These are phyloP conservation scores for Termitomyces sp. DNA, from an alignment of 768 basidiomycete genomes.

Conservation along the genomic window DNA sequence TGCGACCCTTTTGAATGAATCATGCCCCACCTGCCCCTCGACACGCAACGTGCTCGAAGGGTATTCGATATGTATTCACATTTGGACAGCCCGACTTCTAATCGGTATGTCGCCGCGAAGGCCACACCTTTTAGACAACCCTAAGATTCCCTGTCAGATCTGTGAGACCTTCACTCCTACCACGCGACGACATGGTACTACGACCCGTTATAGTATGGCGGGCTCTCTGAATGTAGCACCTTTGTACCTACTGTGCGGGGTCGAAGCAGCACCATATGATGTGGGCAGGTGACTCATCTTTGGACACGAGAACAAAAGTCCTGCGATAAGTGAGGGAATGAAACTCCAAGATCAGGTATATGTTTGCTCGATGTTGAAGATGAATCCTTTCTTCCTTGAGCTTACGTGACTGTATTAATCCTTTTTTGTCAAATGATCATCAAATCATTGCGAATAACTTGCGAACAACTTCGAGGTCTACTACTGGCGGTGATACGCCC, in stretches of 20 bases:
- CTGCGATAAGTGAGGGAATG: background rate
- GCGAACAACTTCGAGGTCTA: slow-evolving; percentile 6
- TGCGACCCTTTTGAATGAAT: background rate
- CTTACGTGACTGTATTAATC: slow-evolving; percentile 15
- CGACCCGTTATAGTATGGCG: background rate
- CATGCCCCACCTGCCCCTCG: background rate
- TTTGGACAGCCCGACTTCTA: slow-evolving; percentile 9
- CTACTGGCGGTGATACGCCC: background rate
- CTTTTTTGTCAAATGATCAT: slow-evolving; percentile 12
- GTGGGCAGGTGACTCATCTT: slow-evolving; percentile 1
- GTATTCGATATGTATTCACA: background rate
- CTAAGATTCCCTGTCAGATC: background rate
- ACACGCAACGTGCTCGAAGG: background rate
- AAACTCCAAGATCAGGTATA: slow-evolving; percentile 4
- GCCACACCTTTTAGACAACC: background rate
- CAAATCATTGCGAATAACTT: slow-evolving; percentile 5
- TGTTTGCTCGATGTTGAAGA: slow-evolving; percentile 5
- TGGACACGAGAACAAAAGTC: slow-evolving; percentile 2
- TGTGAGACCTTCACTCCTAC: background rate
- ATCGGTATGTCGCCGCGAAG: slow-evolving; percentile 6
- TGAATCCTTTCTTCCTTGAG: background rate
- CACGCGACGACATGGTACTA: background rate
- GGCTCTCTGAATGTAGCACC: background rate
- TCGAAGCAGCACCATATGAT: background rate
- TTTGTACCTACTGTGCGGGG: background rate